Percentiles rank a stretch among this genome's conserved stretches.
phyloP scores from a whole-genome alignment of 1,284 basidiomycete genomes.

The Bjerkandera adusta region DNA sequence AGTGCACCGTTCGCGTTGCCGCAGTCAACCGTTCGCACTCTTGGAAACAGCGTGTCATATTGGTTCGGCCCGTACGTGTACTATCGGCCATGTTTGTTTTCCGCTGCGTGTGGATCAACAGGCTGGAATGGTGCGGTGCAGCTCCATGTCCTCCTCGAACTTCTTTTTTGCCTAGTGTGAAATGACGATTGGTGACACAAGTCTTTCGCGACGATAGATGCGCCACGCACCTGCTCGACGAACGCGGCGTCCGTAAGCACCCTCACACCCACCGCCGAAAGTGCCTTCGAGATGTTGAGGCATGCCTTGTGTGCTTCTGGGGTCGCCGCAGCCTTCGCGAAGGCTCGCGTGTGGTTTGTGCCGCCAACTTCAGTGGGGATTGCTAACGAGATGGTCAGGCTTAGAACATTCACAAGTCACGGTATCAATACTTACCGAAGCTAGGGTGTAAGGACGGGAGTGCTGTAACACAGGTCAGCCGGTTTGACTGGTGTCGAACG shows the following conservation, averaged over 20 bases:
- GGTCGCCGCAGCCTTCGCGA: conserved; percentile 58
- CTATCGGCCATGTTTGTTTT: too few relatives aligned
- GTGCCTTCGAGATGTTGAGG: conserved; percentile 55
- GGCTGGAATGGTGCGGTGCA: too few relatives aligned
- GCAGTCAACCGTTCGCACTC: too few relatives aligned
- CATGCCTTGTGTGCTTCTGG: conserved; percentile 60
- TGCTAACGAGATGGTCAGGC: conserved; percentile 38
- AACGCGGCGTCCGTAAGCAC: conserved; percentile 57
- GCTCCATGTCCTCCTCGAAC: too few relatives aligned
- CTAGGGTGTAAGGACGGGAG: conserved; percentile 50
- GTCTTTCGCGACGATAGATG: too few relatives aligned
- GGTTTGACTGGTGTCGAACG: conserved; percentile 2
- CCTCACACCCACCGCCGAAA: conserved; percentile 59
- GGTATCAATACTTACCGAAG: conserved; percentile 43
- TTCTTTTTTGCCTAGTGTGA: too few relatives aligned
- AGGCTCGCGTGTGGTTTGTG: conserved; percentile 67
- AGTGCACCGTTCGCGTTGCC: too few relatives aligned
- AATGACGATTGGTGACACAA: too few relatives aligned
- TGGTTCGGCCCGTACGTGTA: too few relatives aligned
- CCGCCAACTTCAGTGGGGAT: conserved; percentile 63
- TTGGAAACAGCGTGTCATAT: too few relatives aligned
- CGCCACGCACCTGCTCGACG: conserved; percentile 47
- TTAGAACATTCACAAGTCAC: background rate
- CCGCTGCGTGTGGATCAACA: too few relatives aligned
- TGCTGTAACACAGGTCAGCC: background rate